A percentile compares a stretch with the other conserved stretches of the same genome.
These are phyloP conservation scores for Gossypium mustelinum DNA, from an alignment of 345 rosid genomes.

Conservation along the genomic window DNA sequence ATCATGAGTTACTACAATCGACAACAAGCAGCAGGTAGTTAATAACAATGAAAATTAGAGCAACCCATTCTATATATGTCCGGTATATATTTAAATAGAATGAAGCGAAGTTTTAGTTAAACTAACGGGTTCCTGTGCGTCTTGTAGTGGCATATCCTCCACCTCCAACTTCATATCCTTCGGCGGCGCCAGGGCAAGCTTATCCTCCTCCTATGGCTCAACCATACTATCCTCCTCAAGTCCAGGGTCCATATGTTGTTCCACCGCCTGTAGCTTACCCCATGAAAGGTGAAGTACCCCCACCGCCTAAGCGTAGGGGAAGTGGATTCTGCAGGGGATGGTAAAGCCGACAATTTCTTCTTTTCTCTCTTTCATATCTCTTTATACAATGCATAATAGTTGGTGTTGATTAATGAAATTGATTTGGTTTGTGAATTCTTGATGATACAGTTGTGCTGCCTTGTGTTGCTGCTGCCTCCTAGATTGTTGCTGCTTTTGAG, in stretches of 20 bases:
- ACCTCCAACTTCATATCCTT: neutral
- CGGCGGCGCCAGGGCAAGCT: neutral
- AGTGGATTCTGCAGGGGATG: slow-evolving; percentile 16
- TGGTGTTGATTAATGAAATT: neutral
- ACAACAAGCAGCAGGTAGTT: slow-evolving; percentile 9
- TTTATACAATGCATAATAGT: neutral
- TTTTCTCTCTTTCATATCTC: neutral
- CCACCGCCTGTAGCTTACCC: slow-evolving; percentile 26
- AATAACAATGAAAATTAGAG: neutral
- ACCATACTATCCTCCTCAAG: neutral
- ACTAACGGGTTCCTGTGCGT: neutral
- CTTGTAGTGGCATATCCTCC: slow-evolving; percentile 10
- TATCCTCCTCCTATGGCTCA: slow-evolving; percentile 10
- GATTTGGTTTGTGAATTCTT: neutral
- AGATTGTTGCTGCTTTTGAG: slow-evolving; percentile 21
- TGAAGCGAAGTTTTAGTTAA: neutral
- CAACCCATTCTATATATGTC: neutral
- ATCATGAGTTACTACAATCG: slow-evolving; percentile 13
- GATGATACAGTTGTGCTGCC: slow-evolving; percentile 23
- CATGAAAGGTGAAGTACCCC: slow-evolving; percentile 10
- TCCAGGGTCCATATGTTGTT: slow-evolving; percentile 23
- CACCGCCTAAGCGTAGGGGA: slow-evolving; percentile 3
- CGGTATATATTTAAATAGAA: neutral
- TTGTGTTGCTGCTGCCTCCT: slow-evolving; percentile 27
- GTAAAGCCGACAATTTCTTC: neutral